Evolutionary conservation across 768 basidiomycete species (phyloP), one percentile per base, ranked within the genome.

Genomic region (Strobilomyces confusus): DNA sequence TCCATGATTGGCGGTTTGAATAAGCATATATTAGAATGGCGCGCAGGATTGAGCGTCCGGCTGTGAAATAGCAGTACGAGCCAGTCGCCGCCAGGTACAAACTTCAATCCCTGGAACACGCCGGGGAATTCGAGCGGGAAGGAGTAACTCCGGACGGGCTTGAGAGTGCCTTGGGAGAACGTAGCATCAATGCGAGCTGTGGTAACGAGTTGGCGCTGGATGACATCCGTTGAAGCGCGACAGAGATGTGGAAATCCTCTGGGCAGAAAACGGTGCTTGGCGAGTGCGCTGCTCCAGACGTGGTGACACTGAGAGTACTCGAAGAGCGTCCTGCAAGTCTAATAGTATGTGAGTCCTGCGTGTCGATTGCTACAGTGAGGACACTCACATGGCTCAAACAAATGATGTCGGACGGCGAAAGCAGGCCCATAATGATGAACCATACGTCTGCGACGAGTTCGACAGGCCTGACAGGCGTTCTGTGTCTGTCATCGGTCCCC

Each of bases 41-140:
- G 63, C 0, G 55, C 50, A 17, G 68, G 68, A 29, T 68, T 68
- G 23, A 65, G 61, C 19, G 54, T 62, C 8, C 68, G 61, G 30
- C 67, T 68, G 48, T 68, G 67, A 40, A 69, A 68, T n/a, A 69
- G 58, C 22, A 68, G 45, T 14, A 68, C 66, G 2, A 68, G 61
- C 67, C 67, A 68, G 48, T 65, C 58, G 36, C 59, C 59, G 9
- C 67, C 67, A 9, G 67, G 61, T 40, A 65, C n/a, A 48, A 70
- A 68, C 38, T 58, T 66, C 51, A 68, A 40, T 30, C 67, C 67
- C 50, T 69, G 67, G 48, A 68, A 68, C 9, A 68, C 53, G 4
- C 67, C 67, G 8, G 68, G 63, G 30, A 69, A 61, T 14, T 66
- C 63, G 22, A 68, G 59, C 4, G 66, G 67, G 19, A 68, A 68